Percentiles rank a stretch among this genome's conserved stretches.
Evolutionary conservation across 208 protist species (phyloP).

Genomic region (Trichomonas tenax): DNA sequence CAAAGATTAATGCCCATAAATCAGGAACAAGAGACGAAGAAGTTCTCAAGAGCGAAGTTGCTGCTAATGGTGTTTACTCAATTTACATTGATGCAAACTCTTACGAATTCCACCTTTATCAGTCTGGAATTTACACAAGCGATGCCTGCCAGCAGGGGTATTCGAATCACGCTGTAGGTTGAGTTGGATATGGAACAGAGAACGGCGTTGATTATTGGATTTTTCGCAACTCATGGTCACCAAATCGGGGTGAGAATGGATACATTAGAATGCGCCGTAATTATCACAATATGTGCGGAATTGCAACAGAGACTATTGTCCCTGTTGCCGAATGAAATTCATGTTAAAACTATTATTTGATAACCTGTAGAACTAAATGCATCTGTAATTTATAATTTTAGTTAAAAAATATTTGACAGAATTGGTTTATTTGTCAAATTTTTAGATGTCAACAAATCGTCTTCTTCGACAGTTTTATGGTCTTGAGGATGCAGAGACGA

Average conservation of each 20-base stretch:
- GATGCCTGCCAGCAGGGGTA: not conserved
- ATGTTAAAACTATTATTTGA: no score
- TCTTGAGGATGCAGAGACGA: not conserved
- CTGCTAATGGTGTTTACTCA: not conserved
- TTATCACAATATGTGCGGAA: constrained; percentile 36
- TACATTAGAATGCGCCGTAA: constrained; percentile 27
- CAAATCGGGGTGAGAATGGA: constrained; percentile 40
- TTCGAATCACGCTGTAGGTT: constrained; percentile 34
- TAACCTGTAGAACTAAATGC: no score
- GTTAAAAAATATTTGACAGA: no score
- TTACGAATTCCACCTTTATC: constrained; percentile 35
- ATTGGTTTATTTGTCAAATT: not conserved
- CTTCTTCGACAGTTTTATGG: not conserved
- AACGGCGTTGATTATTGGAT: constrained; percentile 26
- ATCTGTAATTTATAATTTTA: no score
- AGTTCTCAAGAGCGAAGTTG: constrained; percentile 1
- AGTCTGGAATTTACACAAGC: constrained; percentile 30
- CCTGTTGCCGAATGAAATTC: no score
- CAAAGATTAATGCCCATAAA: not conserved
- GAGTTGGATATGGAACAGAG: constrained; percentile 26
- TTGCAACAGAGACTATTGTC: constrained; percentile 25
- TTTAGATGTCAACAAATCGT: not conserved
- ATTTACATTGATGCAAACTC: constrained; percentile 33
- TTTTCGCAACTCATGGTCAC: constrained; percentile 44
- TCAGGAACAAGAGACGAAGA: constrained; percentile 28